Percentiles rank a stretch among this genome's conserved stretches.
These are phyloP conservation scores for Suillus subluteus DNA, from an alignment of 768 basidiomycete species.

Conservation along the genomic window DNA sequence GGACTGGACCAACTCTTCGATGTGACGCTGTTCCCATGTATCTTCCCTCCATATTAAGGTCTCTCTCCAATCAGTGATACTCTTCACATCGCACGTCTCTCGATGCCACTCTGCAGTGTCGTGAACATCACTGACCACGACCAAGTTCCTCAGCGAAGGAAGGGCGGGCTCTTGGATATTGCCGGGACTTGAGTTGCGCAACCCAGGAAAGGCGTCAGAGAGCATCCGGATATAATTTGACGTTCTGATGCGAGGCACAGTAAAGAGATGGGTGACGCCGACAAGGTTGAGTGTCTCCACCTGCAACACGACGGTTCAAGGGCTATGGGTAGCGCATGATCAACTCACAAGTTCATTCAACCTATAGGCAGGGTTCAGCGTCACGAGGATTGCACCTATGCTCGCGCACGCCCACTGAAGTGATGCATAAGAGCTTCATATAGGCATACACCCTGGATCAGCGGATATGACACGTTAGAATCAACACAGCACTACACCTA, in stretches of 20 bases:
- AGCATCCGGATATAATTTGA: conserved; percentile 69
- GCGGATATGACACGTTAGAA: not conserved
- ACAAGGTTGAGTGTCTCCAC: conserved; percentile 63
- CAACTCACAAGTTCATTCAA: conserved; percentile 65
- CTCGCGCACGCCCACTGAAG: conserved; percentile 88
- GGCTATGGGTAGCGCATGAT: not conserved
- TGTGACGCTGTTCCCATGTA: conserved; percentile 42
- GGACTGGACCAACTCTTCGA: conserved; percentile 44
- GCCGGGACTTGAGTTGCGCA: conserved; percentile 52
- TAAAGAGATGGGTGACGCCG: conserved; percentile 68
- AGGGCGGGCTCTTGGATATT: conserved; percentile 59
- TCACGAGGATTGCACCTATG: conserved; percentile 81
- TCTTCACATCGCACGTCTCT: conserved; percentile 45
- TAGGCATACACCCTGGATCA: not conserved
- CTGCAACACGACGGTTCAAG: conserved; percentile 38
- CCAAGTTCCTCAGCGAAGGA: conserved; percentile 63
- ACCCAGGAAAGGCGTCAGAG: conserved; percentile 56
- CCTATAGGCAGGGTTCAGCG: conserved; percentile 82
- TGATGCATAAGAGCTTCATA: conserved; percentile 70
- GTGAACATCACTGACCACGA: conserved; percentile 67
- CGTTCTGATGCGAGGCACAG: conserved; percentile 69
- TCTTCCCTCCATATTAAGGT: conserved; percentile 70
- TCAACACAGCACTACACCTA: conserved; percentile 51
- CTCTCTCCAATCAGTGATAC: conserved; percentile 73
- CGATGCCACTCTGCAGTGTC: conserved; percentile 43